phyloP scores from a whole-genome alignment of 2,329 filamentous ascomycete genomes.

The Fusarium oxysporum region DNA sequence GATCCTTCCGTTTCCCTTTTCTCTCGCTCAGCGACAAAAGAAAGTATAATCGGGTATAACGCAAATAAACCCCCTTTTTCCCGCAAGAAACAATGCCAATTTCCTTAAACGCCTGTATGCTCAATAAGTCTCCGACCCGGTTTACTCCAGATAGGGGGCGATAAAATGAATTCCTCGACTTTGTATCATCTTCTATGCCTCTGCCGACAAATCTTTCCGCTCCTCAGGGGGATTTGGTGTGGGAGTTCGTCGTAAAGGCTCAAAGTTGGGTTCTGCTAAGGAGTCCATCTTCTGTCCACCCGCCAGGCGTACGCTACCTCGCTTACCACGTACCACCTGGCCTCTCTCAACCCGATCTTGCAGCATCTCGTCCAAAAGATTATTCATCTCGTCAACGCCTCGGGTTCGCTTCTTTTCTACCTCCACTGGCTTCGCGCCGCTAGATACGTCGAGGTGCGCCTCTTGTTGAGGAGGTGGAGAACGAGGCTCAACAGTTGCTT shows the following conservation, averaged over 20 bases:
- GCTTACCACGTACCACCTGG: constrained; percentile 72
- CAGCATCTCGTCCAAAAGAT: constrained; percentile 96
- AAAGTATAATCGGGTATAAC: constrained; percentile 50
- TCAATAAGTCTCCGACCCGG: constrained; percentile 26
- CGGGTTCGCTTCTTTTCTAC: constrained; percentile 66
- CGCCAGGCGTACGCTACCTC: constrained; percentile 74
- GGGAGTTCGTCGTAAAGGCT: constrained; percentile 55
- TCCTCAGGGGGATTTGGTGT: constrained; percentile 42
- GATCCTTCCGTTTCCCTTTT: constrained; percentile 23
- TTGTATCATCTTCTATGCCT: constrained; percentile 26
- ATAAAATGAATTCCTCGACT: background rate
- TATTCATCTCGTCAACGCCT: constrained; percentile 92
- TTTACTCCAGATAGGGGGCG: constrained; percentile 14
- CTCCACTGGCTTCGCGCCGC: constrained; percentile 27
- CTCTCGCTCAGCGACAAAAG: constrained; percentile 39
- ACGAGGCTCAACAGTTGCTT: constrained; percentile 58
- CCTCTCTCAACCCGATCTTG: constrained; percentile 85
- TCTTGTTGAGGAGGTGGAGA: constrained; percentile 43
- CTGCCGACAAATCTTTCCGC: constrained; percentile 36
- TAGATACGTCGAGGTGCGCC: constrained; percentile 16
- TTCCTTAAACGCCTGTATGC: constrained; percentile 34
- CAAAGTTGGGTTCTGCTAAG: constrained; percentile 52
- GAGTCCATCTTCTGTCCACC: constrained; percentile 57
- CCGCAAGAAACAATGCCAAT: constrained; percentile 29
- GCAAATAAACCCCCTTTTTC: constrained; percentile 43